Evolutionary conservation across 2,329 filamentous ascomycete species (phyloP).

Genomic region (Fusarium secorum): DNA sequence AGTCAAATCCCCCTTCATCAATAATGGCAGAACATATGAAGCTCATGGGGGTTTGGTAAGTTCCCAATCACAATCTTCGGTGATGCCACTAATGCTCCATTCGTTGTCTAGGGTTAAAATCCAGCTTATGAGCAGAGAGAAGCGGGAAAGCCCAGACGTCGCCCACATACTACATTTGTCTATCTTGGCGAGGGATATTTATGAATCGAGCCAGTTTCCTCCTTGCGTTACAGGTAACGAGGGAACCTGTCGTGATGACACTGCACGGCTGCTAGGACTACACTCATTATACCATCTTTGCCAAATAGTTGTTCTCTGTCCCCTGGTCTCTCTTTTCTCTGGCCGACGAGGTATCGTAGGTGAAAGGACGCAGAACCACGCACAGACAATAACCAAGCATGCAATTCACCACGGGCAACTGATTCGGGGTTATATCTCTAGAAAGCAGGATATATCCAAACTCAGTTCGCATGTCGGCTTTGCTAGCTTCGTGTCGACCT

Average conservation of each 20-base stretch:
- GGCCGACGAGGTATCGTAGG: accelerated
- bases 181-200: not conserved
- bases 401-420: not conserved
- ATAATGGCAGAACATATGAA: not conserved
- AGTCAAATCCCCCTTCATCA: not conserved
- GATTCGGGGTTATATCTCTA: not conserved
- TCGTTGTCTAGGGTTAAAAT: not conserved
- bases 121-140: not conserved
- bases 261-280: not conserved
- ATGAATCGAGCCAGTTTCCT: not conserved
- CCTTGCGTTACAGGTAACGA: not conserved
- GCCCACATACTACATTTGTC: not conserved
- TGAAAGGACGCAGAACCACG: not conserved
- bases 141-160: not conserved
- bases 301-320: not conserved
- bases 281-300: not conserved
- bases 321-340: not conserved
- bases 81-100: not conserved
- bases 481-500: not conserved
- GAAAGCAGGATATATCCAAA: not conserved
- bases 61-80: accelerated
- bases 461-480: not conserved
- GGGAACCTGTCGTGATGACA: not conserved
- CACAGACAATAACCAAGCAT: not conserved
- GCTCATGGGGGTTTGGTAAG: not conserved